phyloP scores from a whole-genome alignment of 2,329 filamentous ascomycete genomes.

The Aureobasidium sp. region DNA sequence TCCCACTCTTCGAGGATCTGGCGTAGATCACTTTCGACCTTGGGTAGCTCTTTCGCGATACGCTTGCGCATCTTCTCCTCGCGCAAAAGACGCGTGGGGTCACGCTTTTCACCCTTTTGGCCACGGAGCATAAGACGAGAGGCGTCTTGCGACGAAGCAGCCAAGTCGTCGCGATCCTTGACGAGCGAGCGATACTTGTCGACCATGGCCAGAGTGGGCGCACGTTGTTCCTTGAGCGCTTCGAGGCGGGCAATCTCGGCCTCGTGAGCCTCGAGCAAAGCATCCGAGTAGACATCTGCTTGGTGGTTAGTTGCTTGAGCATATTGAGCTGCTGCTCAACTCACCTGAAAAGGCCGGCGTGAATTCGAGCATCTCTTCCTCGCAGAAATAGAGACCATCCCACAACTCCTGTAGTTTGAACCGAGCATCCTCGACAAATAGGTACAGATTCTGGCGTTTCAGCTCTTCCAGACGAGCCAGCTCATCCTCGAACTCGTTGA shows the following conservation, averaged over 20 bases:
- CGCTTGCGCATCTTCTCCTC: slow-evolving; percentile 99
- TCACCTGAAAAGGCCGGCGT: slow-evolving; percentile 76
- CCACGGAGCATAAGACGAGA: slow-evolving; percentile 87
- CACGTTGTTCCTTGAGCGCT: slow-evolving; percentile 74
- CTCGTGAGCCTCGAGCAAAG: slow-evolving; percentile 88
- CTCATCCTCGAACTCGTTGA: slow-evolving; percentile 95
- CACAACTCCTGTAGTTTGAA: slow-evolving; percentile 88
- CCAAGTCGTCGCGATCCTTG: slow-evolving; percentile 76
- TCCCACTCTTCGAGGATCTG: slow-evolving; percentile 82
- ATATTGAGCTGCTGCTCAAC: slow-evolving; percentile 3
- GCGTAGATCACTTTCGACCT: slow-evolving; percentile 74
- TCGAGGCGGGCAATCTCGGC: slow-evolving; percentile 79
- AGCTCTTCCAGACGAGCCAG: slow-evolving; percentile 77
- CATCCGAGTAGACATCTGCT: slow-evolving; percentile 85
- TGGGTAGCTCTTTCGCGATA: slow-evolving; percentile 91
- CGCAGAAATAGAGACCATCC: slow-evolving; percentile 88
- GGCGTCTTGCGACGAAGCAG: slow-evolving; percentile 87
- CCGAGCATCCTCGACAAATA: slow-evolving; percentile 92
- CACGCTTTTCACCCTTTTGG: slow-evolving; percentile 86
- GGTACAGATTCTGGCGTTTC: slow-evolving; percentile 87
- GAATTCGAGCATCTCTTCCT: slow-evolving; percentile 98
- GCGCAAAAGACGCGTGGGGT: slow-evolving; percentile 83
- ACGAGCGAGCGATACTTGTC: slow-evolving; percentile 77
- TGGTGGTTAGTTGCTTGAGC: neutral
- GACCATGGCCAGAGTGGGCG: slow-evolving; percentile 71